Evolutionary conservation across 2,329 filamentous ascomycete genomes (phyloP), one percentile per base, ranked within the genome.

Genomic region (Didymella segeticola): DNA sequence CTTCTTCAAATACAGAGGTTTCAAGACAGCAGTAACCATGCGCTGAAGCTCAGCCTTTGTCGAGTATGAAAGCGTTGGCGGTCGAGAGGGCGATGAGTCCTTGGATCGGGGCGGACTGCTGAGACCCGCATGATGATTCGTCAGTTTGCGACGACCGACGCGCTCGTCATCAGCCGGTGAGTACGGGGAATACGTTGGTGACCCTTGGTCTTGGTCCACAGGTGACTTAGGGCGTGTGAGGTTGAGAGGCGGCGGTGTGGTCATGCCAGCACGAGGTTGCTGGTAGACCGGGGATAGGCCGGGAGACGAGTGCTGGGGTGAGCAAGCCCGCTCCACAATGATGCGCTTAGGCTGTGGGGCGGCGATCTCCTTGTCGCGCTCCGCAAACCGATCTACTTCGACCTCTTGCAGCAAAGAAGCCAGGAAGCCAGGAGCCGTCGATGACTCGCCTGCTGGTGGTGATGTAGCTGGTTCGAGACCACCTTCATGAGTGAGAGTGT

Each of bases 371-470:
- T 64, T 67, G 22, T 73, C 71, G 20, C 66, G 69, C 47, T 75
- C 70, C 26, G 69, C 69, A 37, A 70, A 68, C 15, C 68, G 66
- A 43, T 73, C 68, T 8, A 74, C 82, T 68, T 96, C 92, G 1
- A 98, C 91, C 73, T 98, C 93, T 70, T 90, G 91, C 43, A 98
- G 78, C 6, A 98, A 79, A 0, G 91, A 93, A 20, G 91, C 90
- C 7, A 98, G 81, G 69, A 98, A 93, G 5, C 90, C 93, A 7
- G 91, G 90, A 23, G 80, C 82, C 31, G 78, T 73, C 23, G 63
- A 55, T 27, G 61, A 64, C 58, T 55, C 78, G 31, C 55, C 61
- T 14, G 48, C 46, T 41, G 43, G 57, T 52, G 60, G 62, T n/a
- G 57, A 67, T 19, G 62, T 59, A 19, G 56, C 63, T 34, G 55